A percentile compares a stretch with the other conserved stretches of the same genome.
Evolutionary conservation across 148 eudicot genomes (phyloP).

Genomic region (Euryodendron excelsum): DNA sequence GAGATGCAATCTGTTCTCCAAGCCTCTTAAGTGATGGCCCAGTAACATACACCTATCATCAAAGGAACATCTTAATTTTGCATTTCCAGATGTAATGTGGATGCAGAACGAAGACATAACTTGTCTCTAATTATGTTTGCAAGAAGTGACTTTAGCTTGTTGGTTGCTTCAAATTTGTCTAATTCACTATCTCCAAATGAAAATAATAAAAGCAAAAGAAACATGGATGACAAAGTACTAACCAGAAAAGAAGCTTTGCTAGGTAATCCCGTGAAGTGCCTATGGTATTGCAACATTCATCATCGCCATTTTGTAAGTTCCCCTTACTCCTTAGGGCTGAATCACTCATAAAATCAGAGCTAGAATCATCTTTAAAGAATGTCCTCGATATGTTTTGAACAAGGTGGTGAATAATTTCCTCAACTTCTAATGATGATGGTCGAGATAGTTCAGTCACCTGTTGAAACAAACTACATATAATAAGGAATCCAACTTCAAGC

Average conservation of each 20-base stretch:
- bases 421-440: slow-evolving; percentile 79
- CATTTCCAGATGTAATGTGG: background rate
- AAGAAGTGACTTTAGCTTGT: background rate
- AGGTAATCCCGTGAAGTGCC: slow-evolving; percentile 80
- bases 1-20: slow-evolving; percentile 85
- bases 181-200: background rate
- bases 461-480: slow-evolving; percentile 11
- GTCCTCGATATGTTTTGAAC: slow-evolving; percentile 49
- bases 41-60: slow-evolving; percentile 83
- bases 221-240: slow-evolving; percentile 13
- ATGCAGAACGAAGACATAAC: background rate
- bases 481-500: slow-evolving; percentile 14
- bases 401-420: slow-evolving; percentile 68
- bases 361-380: slow-evolving; percentile 51
- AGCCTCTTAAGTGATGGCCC: slow-evolving; percentile 87
- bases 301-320: slow-evolving; percentile 34
- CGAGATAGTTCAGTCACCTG: slow-evolving; percentile 79
- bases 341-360: slow-evolving; percentile 32
- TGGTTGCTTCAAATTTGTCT: background rate
- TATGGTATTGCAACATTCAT: slow-evolving; percentile 36
- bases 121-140: background rate
- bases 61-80: slow-evolving; percentile 1
- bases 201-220: background rate
- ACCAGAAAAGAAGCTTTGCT: slow-evolving; percentile 92
- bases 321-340: slow-evolving; percentile 30